A percentile compares a stretch with the other conserved stretches of the same genome.
Evolutionary conservation across 192 early-diverging fungal species (phyloP).

Genomic region (Backusella parvicylindrica): DNA sequence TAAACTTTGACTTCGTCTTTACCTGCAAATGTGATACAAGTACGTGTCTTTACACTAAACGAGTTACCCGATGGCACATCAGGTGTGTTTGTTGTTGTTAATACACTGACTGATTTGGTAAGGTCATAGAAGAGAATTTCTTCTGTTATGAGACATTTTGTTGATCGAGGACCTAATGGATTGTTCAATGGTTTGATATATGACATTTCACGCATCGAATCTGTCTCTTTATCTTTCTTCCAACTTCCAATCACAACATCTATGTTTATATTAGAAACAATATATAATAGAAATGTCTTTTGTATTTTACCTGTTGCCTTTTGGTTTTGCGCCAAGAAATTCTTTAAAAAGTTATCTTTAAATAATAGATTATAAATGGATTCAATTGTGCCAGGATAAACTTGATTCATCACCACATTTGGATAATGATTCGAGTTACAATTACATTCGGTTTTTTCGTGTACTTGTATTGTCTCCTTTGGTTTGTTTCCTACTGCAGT

Average conservation of each 20-base stretch:
- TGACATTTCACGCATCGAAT: constrained; percentile 14
- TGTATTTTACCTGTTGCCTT: constrained; percentile 6
- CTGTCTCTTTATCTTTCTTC: neutral
- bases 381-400: constrained; percentile 1
- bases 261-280: neutral
- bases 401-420: constrained; percentile 31
- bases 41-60: constrained; percentile 45
- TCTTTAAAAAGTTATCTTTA: neutral
- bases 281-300: neutral
- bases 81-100: constrained; percentile 47
- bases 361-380: neutral
- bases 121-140: constrained; percentile 41
- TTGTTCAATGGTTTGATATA: constrained; percentile 33
- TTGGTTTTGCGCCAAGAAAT: constrained; percentile 4
- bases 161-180: constrained; percentile 24
- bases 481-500: neutral
- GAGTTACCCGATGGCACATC: constrained; percentile 46
- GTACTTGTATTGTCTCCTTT: neutral
- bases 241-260: constrained; percentile 32
- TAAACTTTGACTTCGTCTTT: constrained; percentile 35
- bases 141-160: constrained; percentile 42
- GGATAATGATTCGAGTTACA: constrained; percentile 44
- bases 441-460: constrained; percentile 36
- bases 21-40: constrained; percentile 49
- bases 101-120: constrained; percentile 38